phyloP scores from a whole-genome alignment of 495 filamentous ascomycete species.

The Neurospora intermedia region DNA sequence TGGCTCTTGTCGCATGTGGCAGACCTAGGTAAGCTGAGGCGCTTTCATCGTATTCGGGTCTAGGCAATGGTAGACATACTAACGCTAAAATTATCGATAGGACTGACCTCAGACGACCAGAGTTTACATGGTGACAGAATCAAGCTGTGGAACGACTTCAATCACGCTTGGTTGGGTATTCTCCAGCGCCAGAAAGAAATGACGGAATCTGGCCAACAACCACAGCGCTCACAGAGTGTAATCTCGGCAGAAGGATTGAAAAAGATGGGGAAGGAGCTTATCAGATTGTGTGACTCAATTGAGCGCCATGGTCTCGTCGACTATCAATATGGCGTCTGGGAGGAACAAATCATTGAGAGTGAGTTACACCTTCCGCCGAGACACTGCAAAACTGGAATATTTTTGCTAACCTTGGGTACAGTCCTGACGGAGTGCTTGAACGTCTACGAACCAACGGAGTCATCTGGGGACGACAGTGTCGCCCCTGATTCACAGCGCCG shows the following conservation, averaged over 20 bases:
- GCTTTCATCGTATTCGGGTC: conserved; percentile 8
- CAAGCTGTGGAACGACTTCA: conserved; percentile 88
- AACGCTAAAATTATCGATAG: conserved; percentile 13
- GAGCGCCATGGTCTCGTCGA: conserved; percentile 88
- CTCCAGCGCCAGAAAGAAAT: conserved; percentile 82
- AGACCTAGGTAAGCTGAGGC: conserved; percentile 61
- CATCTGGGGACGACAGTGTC: conserved; percentile 15
- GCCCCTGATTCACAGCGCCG: conserved; percentile 6
- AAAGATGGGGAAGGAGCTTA: conserved; percentile 69
- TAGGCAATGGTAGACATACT: conserved; percentile 5
- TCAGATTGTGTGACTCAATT: conserved; percentile 72
- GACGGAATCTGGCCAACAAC: conserved; percentile 48
- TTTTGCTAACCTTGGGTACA: conserved; percentile 16
- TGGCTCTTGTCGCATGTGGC: conserved; percentile 77
- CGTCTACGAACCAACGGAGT: conserved; percentile 35
- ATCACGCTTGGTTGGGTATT: conserved; percentile 82
- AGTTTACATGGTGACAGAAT: conserved; percentile 58
- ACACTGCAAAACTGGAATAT: not conserved
- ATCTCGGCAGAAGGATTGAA: conserved; percentile 59
- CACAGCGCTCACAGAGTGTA: conserved; percentile 51
- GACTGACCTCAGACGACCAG: conserved; percentile 57
- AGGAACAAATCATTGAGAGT: conserved; percentile 84
- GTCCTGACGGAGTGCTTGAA: conserved; percentile 59
- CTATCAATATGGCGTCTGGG: conserved; percentile 94
- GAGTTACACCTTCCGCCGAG: conserved; percentile 24